Conservation (phyloP, 176 grass and related monocot species). For the Oryza rufipogon region DNA sequence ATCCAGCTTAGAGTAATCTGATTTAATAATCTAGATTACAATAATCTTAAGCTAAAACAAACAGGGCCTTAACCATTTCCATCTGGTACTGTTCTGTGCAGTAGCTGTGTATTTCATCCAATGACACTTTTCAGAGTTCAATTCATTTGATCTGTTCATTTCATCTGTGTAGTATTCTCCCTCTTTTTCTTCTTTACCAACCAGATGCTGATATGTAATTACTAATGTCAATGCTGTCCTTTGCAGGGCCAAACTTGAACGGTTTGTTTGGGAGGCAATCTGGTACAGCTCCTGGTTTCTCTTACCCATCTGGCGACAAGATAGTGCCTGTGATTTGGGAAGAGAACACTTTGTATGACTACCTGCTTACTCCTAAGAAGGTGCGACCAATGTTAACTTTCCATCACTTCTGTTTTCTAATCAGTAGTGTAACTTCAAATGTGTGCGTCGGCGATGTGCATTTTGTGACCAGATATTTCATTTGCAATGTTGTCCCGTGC, state of each 20-base stretch:
- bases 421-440: not conserved
- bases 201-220: not conserved
- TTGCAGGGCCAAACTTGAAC: conserved; percentile 84
- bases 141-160: not conserved
- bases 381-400: conserved; percentile 26
- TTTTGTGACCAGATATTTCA: not conserved
- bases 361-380: conserved; percentile 92
- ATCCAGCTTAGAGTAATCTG: no score
- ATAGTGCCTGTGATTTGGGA: conserved; percentile 87
- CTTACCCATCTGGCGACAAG: conserved; percentile 80
- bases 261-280: conserved; percentile 92
- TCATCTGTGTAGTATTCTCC: not conserved
- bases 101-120: not conserved
- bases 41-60: no score
- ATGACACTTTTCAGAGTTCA: not conserved
- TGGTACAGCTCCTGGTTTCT: conserved; percentile 72
- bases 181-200: not conserved
- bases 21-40: no score
- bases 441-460: not conserved
- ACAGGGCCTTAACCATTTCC: not conserved
- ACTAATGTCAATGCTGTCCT: not conserved
- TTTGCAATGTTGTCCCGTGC: not conserved
- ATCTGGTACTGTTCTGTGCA: not conserved
- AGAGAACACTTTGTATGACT: conserved; percentile 78
- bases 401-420: not conserved